These are phyloP conservation scores for Chlorella vulgaris DNA, from an alignment of 139 green algal species.

Conservation along the genomic window DNA sequence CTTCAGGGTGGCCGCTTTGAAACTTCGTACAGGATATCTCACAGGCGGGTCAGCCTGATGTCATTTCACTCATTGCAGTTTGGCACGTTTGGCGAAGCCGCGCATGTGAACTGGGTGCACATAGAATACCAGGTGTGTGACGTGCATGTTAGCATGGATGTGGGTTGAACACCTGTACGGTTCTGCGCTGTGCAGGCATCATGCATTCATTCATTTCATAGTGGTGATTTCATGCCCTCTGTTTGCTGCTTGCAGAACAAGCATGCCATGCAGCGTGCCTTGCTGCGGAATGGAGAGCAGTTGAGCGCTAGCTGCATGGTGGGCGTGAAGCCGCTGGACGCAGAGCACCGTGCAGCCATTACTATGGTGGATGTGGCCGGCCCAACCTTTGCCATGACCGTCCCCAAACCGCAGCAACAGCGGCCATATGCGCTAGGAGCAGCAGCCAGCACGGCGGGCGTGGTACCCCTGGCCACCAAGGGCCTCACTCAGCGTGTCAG, in stretches of 20 bases:
- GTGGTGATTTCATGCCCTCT: too few species aligned
- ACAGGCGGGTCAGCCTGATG: too few species aligned
- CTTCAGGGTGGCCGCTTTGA: too few species aligned
- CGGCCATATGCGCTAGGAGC: slow-evolving; percentile 29
- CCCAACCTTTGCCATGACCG: background rate
- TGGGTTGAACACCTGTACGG: too few species aligned
- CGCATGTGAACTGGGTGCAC: slow-evolving; percentile 59
- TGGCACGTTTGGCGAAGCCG: slow-evolving; percentile 42
- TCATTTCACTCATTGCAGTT: slow-evolving; percentile 28
- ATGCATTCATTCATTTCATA: background rate
- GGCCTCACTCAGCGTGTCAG: slow-evolving; percentile 33
- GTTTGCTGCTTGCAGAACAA: slow-evolving; percentile 43
- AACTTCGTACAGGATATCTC: too few species aligned
- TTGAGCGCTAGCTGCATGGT: slow-evolving; percentile 50
- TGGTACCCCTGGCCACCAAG: slow-evolving; percentile 38
- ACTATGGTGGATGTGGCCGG: background rate
- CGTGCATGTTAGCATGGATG: too few species aligned
- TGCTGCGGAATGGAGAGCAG: slow-evolving; percentile 52
- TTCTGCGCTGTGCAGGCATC: too few species aligned
- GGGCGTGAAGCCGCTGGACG: slow-evolving; percentile 54
- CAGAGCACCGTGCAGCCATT: slow-evolving; percentile 2
- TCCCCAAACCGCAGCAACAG: slow-evolving; percentile 38
- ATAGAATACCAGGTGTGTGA: slow-evolving; percentile 52
- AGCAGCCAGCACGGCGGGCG: background rate
- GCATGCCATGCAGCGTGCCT: slow-evolving; percentile 51